Conservation (phyloP, 176 grass and related monocot genomes). For the Stipa capillata region DNA sequence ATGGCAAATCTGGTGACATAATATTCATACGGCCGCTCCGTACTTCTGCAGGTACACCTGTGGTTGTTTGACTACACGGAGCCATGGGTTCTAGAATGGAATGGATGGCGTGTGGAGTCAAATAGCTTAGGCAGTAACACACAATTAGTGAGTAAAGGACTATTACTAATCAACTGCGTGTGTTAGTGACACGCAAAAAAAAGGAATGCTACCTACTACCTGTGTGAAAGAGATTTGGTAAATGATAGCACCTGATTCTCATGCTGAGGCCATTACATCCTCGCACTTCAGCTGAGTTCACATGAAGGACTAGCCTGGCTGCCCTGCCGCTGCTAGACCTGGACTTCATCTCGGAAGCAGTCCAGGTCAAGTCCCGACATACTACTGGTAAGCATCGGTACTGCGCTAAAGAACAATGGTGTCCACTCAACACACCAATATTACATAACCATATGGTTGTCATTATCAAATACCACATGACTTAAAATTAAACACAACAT, state of each 20-base stretch:
- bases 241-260: not conserved
- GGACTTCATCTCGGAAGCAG: not conserved
- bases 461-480: not conserved
- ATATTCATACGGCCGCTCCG: not conserved
- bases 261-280: not conserved
- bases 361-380: conserved; percentile 1
- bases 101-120: no score
- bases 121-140: not conserved
- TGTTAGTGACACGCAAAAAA: not conserved
- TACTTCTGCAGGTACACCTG: not conserved
- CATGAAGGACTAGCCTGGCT: not conserved
- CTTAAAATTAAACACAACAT: no score
- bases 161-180: not conserved
- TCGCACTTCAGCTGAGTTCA: not conserved
- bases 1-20: not conserved
- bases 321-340: not conserved
- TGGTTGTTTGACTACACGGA: no score
- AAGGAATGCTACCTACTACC: not conserved
- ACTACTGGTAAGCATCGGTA: not conserved
- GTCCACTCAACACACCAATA: not conserved
- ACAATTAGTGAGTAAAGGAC: not conserved
- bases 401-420: not conserved
- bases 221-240: not conserved
- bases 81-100: no score
- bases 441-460: no score